Base-by-base conservation (phyloP, 2,329 filamentous ascomycete genomes). In the Ceratocystis harringtonii region DNA sequence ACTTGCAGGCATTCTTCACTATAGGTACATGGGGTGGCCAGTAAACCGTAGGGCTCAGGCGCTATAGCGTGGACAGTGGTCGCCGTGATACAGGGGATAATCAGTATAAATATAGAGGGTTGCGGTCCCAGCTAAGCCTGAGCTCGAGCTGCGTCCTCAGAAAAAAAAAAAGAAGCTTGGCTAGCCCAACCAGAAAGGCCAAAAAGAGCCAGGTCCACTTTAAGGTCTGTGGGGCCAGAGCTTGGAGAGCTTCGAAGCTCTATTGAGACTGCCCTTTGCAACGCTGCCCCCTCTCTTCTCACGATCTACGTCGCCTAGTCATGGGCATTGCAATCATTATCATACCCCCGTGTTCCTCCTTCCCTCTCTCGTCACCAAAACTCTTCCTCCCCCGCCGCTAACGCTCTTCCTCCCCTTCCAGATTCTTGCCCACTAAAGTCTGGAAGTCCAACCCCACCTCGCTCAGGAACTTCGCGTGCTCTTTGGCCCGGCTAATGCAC, bases 381-480 rank as follows among this genome's bases (percentile, higher is more conserved):
- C 22, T 25, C 22, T 25, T 25, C 22, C 22, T 25, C 22, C 22
- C 22, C 22, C 22, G 22, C 2, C 22, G 22, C 22, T 4, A 41
- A 41, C 36, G 8, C 36, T 41, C 36, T 12, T 71, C 71, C 57
- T 75, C 15, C 22, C 12, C 41, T 55, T 58, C 71, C 57, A 79
- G 70, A 48, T 81, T 84, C 69, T 80, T 80, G 17, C 88, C 89
- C 15, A 96, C 85, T 65, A 97, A 75, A 69, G 89, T 89, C 65
- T 82, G 84, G 73, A 99, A 97, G 74, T 99, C 92, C 41, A 99
- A 77, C 0, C 92, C 92, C 25, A 96, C 92, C 68, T 95, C 89
- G 5, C 83, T 82, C 67, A 99, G 77, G 78, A 94, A 85, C 67
- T 79, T 80, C 0, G 90, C 90, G 75, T 97, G 92, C 64, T 87